Percentiles rank a stretch among this genome's conserved stretches.
Conservation (phyloP, 2,329 filamentous ascomycete species). For the Diaporthe batatas region DNA sequence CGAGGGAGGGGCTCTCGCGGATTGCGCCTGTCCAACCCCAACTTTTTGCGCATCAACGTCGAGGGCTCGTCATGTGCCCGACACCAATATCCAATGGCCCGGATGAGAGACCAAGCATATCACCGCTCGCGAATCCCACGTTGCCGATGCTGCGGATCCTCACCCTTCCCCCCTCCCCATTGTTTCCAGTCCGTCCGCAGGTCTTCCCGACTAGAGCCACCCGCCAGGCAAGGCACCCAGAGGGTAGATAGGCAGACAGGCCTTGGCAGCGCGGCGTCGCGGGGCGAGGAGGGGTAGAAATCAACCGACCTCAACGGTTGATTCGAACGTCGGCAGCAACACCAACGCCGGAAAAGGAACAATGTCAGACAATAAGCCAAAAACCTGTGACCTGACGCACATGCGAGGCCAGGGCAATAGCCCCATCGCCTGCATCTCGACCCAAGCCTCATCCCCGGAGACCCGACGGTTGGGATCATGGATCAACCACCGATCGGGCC, state of each 20-base stretch:
- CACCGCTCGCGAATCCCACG: conserved; percentile 11
- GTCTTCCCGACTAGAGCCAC: neutral
- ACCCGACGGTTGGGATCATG: conserved; percentile 27
- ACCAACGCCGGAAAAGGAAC: neutral
- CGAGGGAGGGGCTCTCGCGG: conserved; percentile 18
- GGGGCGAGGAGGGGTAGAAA: conserved; percentile 19
- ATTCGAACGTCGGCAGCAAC: neutral
- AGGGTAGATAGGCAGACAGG: conserved; percentile 5
- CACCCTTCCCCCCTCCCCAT: too few species aligned
- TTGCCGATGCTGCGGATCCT: conserved; percentile 4
- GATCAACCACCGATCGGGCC: conserved; percentile 24
- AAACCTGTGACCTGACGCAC: conserved; percentile 26
- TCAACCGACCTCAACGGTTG: neutral
- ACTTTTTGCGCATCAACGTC: conserved; percentile 24
- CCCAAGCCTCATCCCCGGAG: conserved; percentile 26
- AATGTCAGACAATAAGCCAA: conserved; percentile 5
- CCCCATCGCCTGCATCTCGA: conserved; percentile 6
- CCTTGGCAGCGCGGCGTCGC: conserved; percentile 21
- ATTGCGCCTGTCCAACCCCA: conserved; percentile 32
- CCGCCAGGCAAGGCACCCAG: conserved; percentile 5
- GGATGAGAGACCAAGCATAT: conserved; percentile 1
- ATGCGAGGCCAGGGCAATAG: conserved; percentile 32
- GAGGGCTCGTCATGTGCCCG: conserved; percentile 26
- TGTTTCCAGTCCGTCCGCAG: neutral
- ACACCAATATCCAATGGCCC: conserved; percentile 13